These are phyloP conservation scores for Dictyostelium intermedium DNA, from an alignment of 78 protist species.

Conservation along the genomic window DNA sequence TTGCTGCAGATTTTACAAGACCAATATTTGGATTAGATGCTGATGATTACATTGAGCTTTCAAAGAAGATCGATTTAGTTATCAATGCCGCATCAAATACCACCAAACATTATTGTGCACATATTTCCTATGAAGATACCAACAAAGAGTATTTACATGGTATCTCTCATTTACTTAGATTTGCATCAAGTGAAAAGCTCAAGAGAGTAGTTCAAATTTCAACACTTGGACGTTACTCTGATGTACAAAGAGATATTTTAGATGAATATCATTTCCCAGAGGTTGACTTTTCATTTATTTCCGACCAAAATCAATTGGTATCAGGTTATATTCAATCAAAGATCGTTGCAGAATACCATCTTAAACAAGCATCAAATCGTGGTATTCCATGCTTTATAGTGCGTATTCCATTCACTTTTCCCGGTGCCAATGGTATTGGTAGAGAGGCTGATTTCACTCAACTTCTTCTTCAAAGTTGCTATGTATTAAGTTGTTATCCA, in stretches of 20 bases:
- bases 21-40: not conserved
- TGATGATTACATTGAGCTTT: not conserved
- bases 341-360: constrained; percentile 20
- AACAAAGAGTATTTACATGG: not conserved
- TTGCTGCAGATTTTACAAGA: not conserved
- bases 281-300: not conserved
- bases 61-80: constrained; percentile 13
- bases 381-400: constrained; percentile 33
- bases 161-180: not conserved
- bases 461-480: not conserved
- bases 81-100: constrained; percentile 18
- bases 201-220: not conserved
- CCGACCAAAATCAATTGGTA: not conserved
- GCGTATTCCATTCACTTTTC: constrained; percentile 1
- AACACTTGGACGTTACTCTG: not conserved
- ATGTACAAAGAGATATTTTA: not conserved
- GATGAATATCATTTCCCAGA: not conserved
- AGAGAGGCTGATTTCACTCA: not conserved
- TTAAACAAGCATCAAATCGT: not conserved
- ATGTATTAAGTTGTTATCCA: not conserved
- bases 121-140: not conserved
- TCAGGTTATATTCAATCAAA: constrained; percentile 53
- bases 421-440: not conserved
- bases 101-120: not conserved
- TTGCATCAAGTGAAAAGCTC: not conserved